These are phyloP conservation scores for Podospora australis DNA, from an alignment of 495 filamentous ascomycete genomes.

Conservation along the genomic window DNA sequence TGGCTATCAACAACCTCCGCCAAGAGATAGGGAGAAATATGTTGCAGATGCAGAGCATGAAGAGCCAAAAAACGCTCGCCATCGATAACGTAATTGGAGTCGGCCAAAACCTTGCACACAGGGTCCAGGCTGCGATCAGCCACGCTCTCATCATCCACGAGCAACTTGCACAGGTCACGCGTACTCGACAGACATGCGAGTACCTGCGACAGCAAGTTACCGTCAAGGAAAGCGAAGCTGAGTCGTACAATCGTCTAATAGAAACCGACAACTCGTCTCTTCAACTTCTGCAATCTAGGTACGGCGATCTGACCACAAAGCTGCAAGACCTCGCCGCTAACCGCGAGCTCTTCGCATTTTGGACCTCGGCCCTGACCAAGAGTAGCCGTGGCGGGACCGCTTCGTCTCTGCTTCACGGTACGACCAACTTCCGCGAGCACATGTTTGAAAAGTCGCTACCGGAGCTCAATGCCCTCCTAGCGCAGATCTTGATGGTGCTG, in stretches of 20 bases:
- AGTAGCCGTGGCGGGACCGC: not conserved
- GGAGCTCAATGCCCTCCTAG: constrained; percentile 25
- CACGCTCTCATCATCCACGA: not conserved
- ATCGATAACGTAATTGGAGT: not conserved
- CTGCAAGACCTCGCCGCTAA: not conserved
- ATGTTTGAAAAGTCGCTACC: constrained; percentile 9
- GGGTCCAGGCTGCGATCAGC: too few relatives aligned
- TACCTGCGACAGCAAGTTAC: not conserved
- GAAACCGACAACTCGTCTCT: not conserved
- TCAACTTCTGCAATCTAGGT: not conserved
- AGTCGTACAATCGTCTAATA: not conserved
- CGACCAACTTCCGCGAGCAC: constrained; percentile 1
- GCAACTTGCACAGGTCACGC: not conserved
- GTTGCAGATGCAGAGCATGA: not conserved
- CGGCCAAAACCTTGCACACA: not conserved
- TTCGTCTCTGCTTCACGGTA: not conserved
- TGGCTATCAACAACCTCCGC: not conserved
- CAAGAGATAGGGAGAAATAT: not conserved
- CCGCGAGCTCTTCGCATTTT: constrained; percentile 2
- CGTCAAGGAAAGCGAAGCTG: not conserved
- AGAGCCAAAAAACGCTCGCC: not conserved
- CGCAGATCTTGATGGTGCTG: constrained; percentile 20
- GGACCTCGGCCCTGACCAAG: constrained; percentile 1
- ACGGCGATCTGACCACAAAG: not conserved
- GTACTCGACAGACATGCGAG: not conserved